Evolutionary conservation across 164 flowering plant genomes (phyloP).

Genomic region (Vitis amurensis): DNA sequence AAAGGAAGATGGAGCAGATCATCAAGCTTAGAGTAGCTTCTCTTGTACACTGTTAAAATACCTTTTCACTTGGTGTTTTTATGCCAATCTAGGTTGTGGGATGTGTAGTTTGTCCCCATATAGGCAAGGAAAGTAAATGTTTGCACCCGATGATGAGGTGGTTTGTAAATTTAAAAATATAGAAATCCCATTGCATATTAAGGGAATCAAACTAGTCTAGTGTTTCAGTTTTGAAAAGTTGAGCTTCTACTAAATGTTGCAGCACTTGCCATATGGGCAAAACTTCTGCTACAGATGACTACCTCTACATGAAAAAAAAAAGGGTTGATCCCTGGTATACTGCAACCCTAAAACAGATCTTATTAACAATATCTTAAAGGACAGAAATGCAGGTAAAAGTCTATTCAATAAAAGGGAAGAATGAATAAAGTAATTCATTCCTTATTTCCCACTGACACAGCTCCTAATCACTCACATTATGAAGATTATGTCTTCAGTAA

Average conservation of each 20-base stretch:
- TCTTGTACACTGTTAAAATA: background rate
- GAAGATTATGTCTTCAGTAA: background rate
- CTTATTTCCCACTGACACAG: background rate
- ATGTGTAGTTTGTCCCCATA: background rate
- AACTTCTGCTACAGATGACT: too few relatives aligned
- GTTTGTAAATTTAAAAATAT: slow-evolving; percentile 2
- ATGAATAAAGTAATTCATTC: too few relatives aligned
- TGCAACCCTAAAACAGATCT: too few relatives aligned
- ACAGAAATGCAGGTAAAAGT: too few relatives aligned
- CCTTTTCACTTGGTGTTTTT: background rate
- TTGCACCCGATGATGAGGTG: background rate
- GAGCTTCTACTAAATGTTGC: too few relatives aligned
- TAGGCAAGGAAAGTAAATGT: background rate
- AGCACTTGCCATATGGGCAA: too few relatives aligned
- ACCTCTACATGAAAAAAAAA: too few relatives aligned
- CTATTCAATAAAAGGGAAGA: too few relatives aligned
- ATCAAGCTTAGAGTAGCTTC: slow-evolving; percentile 65
- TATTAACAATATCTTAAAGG: too few relatives aligned
- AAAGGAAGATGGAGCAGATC: slow-evolving; percentile 72
- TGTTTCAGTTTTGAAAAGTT: too few relatives aligned
- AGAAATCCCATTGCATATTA: background rate
- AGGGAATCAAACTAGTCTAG: too few relatives aligned
- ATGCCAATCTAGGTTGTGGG: background rate
- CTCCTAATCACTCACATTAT: background rate
- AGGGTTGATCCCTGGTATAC: too few relatives aligned